phyloP scores from a whole-genome alignment of 495 filamentous ascomycete species.

The Neurospora discreta region DNA sequence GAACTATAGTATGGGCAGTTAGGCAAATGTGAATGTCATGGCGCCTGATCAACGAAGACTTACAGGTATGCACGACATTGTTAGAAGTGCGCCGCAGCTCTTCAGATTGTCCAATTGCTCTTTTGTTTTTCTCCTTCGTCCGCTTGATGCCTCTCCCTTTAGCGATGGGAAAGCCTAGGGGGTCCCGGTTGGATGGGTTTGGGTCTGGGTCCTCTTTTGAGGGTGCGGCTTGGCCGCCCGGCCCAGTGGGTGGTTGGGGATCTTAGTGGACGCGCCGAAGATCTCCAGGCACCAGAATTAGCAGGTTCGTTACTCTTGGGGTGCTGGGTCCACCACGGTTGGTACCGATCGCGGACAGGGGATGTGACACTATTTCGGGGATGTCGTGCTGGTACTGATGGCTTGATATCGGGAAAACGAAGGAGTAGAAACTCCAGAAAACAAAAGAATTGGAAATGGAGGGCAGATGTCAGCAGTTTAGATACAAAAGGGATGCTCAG shows the following conservation, averaged over 20 bases:
- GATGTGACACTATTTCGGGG: neutral
- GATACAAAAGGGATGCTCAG: neutral
- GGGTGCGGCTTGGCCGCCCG: neutral
- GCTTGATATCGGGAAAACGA: neutral
- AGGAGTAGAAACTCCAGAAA: neutral
- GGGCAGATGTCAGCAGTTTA: neutral
- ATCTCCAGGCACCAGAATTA: neutral
- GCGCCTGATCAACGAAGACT: neutral
- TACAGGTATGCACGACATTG: neutral
- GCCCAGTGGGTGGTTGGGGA: neutral
- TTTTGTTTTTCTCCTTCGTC: neutral
- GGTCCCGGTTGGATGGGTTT: neutral
- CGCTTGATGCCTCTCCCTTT: neutral
- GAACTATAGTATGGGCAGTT: constrained; percentile 5
- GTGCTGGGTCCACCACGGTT: neutral
- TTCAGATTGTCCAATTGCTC: neutral
- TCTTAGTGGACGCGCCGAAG: neutral
- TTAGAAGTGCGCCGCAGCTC: neutral
- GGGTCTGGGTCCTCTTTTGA: neutral
- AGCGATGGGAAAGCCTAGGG: neutral
- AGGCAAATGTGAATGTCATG: neutral
- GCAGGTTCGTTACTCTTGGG: neutral
- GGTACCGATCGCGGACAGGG: neutral
- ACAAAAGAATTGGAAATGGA: neutral
- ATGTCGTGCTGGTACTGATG: neutral